A percentile compares a stretch with the other conserved stretches of the same genome.
phyloP scores from a whole-genome alignment of 2,329 filamentous ascomycete species.

The Bipolaris cookei region DNA sequence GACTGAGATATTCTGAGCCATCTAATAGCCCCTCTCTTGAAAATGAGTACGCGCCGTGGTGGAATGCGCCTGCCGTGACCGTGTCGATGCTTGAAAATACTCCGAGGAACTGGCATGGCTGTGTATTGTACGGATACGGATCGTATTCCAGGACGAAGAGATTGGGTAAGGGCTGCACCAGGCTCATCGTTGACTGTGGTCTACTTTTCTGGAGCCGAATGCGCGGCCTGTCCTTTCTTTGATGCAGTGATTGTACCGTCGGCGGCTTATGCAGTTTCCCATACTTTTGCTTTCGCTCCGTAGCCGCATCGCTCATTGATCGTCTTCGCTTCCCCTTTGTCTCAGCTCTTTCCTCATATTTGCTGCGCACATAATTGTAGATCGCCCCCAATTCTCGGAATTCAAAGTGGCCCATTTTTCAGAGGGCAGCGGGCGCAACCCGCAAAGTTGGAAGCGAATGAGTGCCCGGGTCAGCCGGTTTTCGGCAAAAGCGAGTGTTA shows the following conservation, averaged over 20 bases:
- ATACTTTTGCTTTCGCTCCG: conserved; percentile 8
- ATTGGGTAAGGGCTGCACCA: neutral
- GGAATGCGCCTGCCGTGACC: conserved; percentile 27
- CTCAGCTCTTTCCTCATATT: conserved; percentile 20
- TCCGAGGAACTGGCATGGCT: conserved; percentile 29
- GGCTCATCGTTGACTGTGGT: neutral
- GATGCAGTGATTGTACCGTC: conserved; percentile 13
- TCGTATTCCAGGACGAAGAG: conserved; percentile 31
- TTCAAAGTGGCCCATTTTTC: conserved; percentile 17
- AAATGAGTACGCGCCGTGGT: conserved; percentile 32
- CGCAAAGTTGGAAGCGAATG: neutral
- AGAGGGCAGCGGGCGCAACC: too few species aligned
- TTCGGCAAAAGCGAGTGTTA: conserved; percentile 7
- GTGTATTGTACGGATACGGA: conserved; percentile 29
- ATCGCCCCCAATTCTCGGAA: conserved; percentile 17
- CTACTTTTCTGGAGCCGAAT: conserved; percentile 22
- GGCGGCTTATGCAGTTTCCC: conserved; percentile 28
- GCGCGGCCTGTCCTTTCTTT: conserved; percentile 18
- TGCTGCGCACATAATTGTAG: conserved; percentile 18
- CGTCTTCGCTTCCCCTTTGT: conserved; percentile 14
- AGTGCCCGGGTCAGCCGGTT: conserved; percentile 5
- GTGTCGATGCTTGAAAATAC: conserved; percentile 29
- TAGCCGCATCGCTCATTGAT: conserved; percentile 15
- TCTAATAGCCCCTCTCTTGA: conserved; percentile 31
- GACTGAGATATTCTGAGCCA: conserved; percentile 30